Percentiles rank a stretch among this genome's conserved stretches.
These are phyloP conservation scores for Aplosporella prunicola DNA, from an alignment of 2,329 filamentous ascomycete species.

Conservation along the genomic window DNA sequence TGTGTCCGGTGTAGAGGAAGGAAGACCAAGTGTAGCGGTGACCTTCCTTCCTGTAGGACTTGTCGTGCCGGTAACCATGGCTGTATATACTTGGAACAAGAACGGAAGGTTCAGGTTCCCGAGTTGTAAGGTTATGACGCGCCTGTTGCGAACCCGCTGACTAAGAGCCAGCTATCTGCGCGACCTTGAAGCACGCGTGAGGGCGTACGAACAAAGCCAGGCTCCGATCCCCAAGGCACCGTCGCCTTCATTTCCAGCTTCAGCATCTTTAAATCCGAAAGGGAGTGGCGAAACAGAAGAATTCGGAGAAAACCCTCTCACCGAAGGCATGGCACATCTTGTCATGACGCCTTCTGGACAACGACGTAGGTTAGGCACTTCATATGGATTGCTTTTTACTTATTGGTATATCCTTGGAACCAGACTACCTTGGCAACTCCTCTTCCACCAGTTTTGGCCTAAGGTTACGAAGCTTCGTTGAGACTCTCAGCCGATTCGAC, in stretches of 20 bases:
- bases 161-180: constrained; percentile 13
- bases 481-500: constrained; percentile 21
- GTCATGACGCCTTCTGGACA: constrained; percentile 11
- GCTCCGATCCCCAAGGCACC: neutral
- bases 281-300: constrained; percentile 2
- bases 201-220: constrained; percentile 14
- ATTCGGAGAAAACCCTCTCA: constrained; percentile 9
- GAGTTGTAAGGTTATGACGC: constrained; percentile 12
- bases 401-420: neutral
- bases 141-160: constrained; percentile 1
- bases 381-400: neutral
- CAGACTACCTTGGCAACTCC: constrained; percentile 19
- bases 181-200: constrained; percentile 14
- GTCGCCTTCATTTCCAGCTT: neutral
- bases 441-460: constrained; percentile 18
- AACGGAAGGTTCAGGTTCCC: constrained; percentile 15
- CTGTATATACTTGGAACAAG: constrained; percentile 15
- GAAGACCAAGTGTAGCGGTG: constrained; percentile 18
- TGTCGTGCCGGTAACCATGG: constrained; percentile 11
- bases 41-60: constrained; percentile 13
- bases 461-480: constrained; percentile 17
- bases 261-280: neutral
- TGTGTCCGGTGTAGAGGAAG: constrained; percentile 17
- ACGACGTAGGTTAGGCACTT: neutral
- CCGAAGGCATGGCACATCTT: constrained; percentile 9